Conservation (phyloP, 345 rosid genomes). For the Salix caprea region DNA sequence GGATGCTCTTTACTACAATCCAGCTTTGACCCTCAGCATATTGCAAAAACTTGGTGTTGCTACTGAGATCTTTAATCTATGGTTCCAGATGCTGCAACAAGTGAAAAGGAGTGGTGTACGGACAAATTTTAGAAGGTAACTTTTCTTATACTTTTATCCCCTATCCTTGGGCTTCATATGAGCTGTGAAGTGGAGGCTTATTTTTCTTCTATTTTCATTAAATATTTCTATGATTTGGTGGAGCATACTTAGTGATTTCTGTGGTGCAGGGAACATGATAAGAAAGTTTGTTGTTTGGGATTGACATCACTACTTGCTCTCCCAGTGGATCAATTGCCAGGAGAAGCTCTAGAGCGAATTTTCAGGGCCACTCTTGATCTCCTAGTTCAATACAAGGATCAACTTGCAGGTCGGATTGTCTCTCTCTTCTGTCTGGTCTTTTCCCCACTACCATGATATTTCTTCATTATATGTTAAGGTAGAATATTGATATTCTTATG, state of each 20-base stretch:
- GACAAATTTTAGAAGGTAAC: conserved; percentile 80
- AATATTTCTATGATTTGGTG: neutral
- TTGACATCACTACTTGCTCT: conserved; percentile 80
- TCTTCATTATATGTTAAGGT: neutral
- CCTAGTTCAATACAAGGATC: conserved; percentile 81
- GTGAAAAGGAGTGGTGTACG: conserved; percentile 74
- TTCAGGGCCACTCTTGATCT: conserved; percentile 86
- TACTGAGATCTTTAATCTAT: conserved; percentile 66
- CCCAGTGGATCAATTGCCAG: conserved; percentile 78
- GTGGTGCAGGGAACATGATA: conserved; percentile 77
- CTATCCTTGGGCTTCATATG: neutral
- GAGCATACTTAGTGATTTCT: conserved; percentile 14
- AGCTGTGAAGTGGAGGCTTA: neutral
- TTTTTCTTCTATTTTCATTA: neutral
- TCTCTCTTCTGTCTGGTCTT: neutral
- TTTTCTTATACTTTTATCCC: neutral
- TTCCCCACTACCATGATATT: conserved; percentile 1
- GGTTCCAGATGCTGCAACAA: conserved; percentile 98
- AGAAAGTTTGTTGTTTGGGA: conserved; percentile 98
- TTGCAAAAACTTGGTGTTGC: conserved; percentile 80
- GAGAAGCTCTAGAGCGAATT: conserved; percentile 80
- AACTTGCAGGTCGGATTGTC: conserved; percentile 71
- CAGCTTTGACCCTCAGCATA: conserved; percentile 68
- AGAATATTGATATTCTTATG: neutral
- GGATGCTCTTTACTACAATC: conserved; percentile 84